Percentiles rank a stretch among this genome's conserved stretches.
phyloP scores from a whole-genome alignment of 805 yeast species.

The Barnettozyma salicaria region DNA sequence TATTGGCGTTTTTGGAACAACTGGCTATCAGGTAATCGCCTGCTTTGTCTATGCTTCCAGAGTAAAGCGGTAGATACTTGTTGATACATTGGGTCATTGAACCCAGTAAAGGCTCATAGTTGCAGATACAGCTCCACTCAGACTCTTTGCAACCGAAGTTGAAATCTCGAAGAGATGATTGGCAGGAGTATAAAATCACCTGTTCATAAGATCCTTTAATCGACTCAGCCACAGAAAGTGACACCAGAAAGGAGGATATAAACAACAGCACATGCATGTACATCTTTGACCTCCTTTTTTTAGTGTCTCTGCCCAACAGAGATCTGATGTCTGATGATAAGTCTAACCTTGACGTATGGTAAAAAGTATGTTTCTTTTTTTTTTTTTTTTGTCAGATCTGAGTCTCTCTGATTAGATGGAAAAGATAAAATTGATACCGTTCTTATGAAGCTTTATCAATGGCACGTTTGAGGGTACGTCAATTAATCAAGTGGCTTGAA shows the following conservation, averaged over 20 bases:
- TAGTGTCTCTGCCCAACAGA: too few relatives aligned
- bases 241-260: background rate
- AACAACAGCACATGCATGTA: background rate
- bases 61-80: conserved; percentile 13
- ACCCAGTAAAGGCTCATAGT: conserved; percentile 17
- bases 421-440: conserved; percentile 10
- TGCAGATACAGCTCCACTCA: conserved; percentile 17
- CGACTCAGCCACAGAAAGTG: conserved; percentile 8
- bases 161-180: conserved; percentile 14
- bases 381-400: background rate
- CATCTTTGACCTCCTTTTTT: background rate
- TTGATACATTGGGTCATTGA: conserved; percentile 21
- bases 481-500: too few relatives aligned
- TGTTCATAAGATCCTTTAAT: conserved; percentile 22
- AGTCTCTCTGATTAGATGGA: conserved; percentile 6
- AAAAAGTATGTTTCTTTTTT: background rate
- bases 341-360: background rate
- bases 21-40: conserved; percentile 4
- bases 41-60: conserved; percentile 5
- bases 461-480: too few relatives aligned
- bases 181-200: conserved; percentile 22
- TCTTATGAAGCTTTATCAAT: too few relatives aligned
- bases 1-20: conserved; percentile 9
- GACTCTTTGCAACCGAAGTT: conserved; percentile 18
- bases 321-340: too few relatives aligned